A percentile compares a stretch with the other conserved stretches of the same genome.
These are phyloP conservation scores for Hibiscus syriacus DNA, from an alignment of 345 rosid genomes.

Conservation along the genomic window DNA sequence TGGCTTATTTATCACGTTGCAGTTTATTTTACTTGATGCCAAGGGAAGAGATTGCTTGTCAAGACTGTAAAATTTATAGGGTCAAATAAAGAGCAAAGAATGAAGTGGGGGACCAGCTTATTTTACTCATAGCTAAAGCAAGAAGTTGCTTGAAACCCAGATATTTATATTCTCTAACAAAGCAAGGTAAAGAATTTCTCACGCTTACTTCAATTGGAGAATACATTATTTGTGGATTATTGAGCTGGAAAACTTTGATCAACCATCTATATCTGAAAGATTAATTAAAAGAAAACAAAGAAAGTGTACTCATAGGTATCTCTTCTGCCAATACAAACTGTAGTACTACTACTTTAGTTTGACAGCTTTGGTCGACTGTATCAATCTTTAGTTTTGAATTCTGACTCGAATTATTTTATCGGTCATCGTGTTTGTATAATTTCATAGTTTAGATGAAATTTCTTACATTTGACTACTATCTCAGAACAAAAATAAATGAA, in stretches of 20 bases:
- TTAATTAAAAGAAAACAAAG: neutral
- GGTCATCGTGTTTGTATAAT: neutral
- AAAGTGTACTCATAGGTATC: neutral
- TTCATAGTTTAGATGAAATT: too few relatives aligned
- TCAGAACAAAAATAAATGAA: neutral
- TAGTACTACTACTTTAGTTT: neutral
- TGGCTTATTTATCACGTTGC: neutral
- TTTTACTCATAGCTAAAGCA: neutral
- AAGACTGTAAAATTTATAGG: neutral
- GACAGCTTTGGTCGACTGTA: too few relatives aligned
- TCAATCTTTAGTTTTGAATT: too few relatives aligned
- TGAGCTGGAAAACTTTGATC: slow-evolving; percentile 1
- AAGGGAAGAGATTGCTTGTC: slow-evolving; percentile 22
- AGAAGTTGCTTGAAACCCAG: neutral
- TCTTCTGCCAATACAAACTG: neutral
- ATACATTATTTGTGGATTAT: neutral
- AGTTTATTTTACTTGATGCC: slow-evolving; percentile 5
- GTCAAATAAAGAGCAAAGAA: slow-evolving; percentile 11
- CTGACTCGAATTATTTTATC: too few relatives aligned
- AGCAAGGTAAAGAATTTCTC: neutral
- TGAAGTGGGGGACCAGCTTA: neutral
- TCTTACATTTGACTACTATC: neutral
- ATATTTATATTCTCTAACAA: neutral
- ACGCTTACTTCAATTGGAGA: neutral
- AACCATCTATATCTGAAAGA: neutral